Evolutionary conservation across 2,329 filamentous ascomycete genomes (phyloP).

Genomic region (Hypoxylon sp.): DNA sequence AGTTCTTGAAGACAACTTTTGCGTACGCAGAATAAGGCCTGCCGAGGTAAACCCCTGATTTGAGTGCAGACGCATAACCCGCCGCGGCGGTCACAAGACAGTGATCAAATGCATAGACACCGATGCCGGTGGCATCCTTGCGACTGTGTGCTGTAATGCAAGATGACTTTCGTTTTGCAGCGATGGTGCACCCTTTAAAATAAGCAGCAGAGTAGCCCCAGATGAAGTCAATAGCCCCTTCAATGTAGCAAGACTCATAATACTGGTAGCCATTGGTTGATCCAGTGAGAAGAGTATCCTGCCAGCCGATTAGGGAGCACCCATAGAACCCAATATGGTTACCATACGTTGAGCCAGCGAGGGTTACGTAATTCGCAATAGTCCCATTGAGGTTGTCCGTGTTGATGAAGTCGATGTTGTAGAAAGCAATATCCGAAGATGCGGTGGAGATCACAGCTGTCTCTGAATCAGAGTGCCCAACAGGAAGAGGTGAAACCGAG

Average conservation of each 20-base stretch:
- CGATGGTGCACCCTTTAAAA: slow-evolving; percentile 24
- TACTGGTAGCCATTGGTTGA: slow-evolving; percentile 21
- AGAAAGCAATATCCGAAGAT: slow-evolving; percentile 15
- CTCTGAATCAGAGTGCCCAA: slow-evolving; percentile 18
- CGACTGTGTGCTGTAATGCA: slow-evolving; percentile 24
- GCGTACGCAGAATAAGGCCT: slow-evolving; percentile 25
- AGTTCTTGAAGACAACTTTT: slow-evolving; percentile 18
- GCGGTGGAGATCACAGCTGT: slow-evolving; percentile 18
- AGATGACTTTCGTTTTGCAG: slow-evolving; percentile 12
- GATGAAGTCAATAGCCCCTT: slow-evolving; percentile 25
- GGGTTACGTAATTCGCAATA: slow-evolving; percentile 15
- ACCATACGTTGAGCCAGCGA: slow-evolving; percentile 20
- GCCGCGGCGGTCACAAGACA: slow-evolving; percentile 15
- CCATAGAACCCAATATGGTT: slow-evolving; percentile 25
- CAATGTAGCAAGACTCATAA: slow-evolving; percentile 28
- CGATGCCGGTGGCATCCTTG: background rate
- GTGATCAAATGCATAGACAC: slow-evolving; percentile 21
- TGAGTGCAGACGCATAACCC: slow-evolving; percentile 8
- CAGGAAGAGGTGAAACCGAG: slow-evolving; percentile 11
- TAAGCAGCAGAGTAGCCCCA: slow-evolving; percentile 21
- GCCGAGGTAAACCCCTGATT: slow-evolving; percentile 23
- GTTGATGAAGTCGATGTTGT: slow-evolving; percentile 26
- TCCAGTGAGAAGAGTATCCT: slow-evolving; percentile 25
- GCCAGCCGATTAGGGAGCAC: slow-evolving; percentile 20
- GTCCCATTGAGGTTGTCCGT: slow-evolving; percentile 16